Evolutionary conservation across 1,284 basidiomycete species (phyloP).

Genomic region (Pisolithus thermaeus): DNA sequence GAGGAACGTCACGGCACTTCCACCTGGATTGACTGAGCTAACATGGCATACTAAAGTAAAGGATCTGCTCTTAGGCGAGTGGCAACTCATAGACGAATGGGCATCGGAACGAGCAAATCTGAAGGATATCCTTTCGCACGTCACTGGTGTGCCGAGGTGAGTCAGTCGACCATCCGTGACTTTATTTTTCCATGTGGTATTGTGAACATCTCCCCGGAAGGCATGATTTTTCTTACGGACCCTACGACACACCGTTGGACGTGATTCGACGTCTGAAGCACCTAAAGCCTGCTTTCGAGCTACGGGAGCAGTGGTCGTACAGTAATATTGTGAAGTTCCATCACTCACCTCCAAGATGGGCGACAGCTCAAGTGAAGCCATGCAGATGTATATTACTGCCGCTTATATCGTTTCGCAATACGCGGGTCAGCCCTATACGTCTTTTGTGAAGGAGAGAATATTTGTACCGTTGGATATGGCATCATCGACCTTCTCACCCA

Average conservation of each 20-base stretch:
- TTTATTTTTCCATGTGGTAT: neutral
- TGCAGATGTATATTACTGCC: constrained; percentile 32
- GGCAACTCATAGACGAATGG: constrained; percentile 31
- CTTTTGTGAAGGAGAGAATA: constrained; percentile 28
- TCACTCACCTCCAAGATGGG: neutral
- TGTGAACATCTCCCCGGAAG: constrained; percentile 8
- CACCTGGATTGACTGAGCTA: constrained; percentile 24
- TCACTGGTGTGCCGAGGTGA: constrained; percentile 34
- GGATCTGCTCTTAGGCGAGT: constrained; percentile 32
- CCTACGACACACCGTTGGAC: constrained; percentile 22
- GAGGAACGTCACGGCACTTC: constrained; percentile 32
- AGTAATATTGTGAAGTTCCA: constrained; percentile 31
- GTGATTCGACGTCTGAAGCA: constrained; percentile 27
- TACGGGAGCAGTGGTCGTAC: constrained; percentile 37
- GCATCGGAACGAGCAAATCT: constrained; percentile 30
- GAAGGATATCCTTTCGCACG: constrained; percentile 34
- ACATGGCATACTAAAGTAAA: constrained; percentile 32
- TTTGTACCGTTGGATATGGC: constrained; percentile 29
- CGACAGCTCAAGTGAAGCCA: neutral
- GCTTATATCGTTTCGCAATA: constrained; percentile 32
- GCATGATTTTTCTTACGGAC: constrained; percentile 32
- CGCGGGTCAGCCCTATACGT: constrained; percentile 27
- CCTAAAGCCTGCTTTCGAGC: constrained; percentile 33
- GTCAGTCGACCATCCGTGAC: neutral
- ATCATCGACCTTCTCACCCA: constrained; percentile 31